phyloP scores from a whole-genome alignment of 768 basidiomycete genomes.

The Cystobasidium ongulense region DNA sequence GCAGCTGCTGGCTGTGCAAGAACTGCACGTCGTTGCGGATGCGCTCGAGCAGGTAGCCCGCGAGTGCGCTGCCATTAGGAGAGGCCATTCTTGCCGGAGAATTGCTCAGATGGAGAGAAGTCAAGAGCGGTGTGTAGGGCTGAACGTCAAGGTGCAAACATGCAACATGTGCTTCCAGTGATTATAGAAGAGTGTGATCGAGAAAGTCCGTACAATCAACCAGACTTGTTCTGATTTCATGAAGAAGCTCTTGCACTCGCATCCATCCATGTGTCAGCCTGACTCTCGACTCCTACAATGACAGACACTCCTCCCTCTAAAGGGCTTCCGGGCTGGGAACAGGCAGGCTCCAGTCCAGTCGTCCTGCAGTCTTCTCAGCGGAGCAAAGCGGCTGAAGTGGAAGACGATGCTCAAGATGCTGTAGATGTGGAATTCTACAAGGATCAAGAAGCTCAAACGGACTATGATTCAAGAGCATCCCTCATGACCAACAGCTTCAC shows the following conservation, averaged over 20 bases:
- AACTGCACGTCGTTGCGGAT: not conserved
- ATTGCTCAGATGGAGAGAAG: not conserved
- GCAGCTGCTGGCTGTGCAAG: conserved; percentile 2
- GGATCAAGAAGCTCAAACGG: not conserved
- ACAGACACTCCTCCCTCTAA: not conserved
- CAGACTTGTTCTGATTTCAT: too few relatives aligned
- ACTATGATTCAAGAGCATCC: not conserved
- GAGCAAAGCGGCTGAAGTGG: not conserved
- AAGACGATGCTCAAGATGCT: not conserved
- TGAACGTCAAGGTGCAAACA: not conserved
- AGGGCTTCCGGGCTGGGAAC: not conserved
- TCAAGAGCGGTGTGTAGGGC: not conserved
- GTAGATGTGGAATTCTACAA: not conserved
- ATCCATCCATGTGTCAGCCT: too few relatives aligned
- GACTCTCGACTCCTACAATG: not conserved
- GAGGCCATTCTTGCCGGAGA: not conserved
- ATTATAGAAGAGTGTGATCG: too few relatives aligned
- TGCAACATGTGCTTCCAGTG: too few relatives aligned
- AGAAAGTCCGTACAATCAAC: too few relatives aligned
- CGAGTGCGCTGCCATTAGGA: not conserved
- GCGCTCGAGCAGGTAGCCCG: not conserved
- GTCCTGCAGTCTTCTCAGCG: not conserved
- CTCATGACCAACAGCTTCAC: not conserved
- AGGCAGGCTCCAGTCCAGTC: not conserved
- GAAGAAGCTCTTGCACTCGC: too few relatives aligned